Percentiles rank a stretch among this genome's conserved stretches.
These are phyloP conservation scores for Gossypium gossypioides DNA, from an alignment of 441 rosid species.

Conservation along the genomic window DNA sequence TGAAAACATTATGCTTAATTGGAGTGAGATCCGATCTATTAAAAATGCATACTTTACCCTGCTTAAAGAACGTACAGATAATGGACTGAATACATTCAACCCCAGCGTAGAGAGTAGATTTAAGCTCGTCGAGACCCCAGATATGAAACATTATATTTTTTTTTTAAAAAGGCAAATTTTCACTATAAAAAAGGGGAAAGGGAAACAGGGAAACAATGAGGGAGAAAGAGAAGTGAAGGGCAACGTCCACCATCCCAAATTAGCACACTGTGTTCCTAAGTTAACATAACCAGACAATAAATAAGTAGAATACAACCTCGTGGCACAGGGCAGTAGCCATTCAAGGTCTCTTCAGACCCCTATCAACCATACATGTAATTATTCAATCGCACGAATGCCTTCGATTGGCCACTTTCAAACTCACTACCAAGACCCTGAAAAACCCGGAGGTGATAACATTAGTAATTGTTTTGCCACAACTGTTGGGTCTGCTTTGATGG, in stretches of 20 bases:
- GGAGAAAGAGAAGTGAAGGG: not conserved
- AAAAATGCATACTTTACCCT: too few relatives aligned
- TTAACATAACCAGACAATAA: slow-evolving; percentile 15
- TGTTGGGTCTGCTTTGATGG: slow-evolving; percentile 79
- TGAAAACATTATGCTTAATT: too few relatives aligned
- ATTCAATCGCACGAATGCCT: slow-evolving; percentile 24
- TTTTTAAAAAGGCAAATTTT: not conserved
- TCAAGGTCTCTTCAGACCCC: slow-evolving; percentile 29
- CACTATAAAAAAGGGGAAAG: not conserved
- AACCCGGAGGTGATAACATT: slow-evolving; percentile 35
- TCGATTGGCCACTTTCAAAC: slow-evolving; percentile 30
- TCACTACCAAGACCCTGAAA: slow-evolving; percentile 43
- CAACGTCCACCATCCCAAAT: not conserved
- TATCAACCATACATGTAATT: slow-evolving; percentile 9
- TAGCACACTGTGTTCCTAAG: not conserved
- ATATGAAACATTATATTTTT: too few relatives aligned
- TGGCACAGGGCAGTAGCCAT: slow-evolving; percentile 43
- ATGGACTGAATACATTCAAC: too few relatives aligned
- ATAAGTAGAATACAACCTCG: slow-evolving; percentile 49
- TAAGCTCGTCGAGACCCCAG: too few relatives aligned
- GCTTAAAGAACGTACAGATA: too few relatives aligned
- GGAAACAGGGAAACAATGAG: not conserved
- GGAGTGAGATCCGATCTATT: too few relatives aligned
- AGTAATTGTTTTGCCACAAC: slow-evolving; percentile 90
- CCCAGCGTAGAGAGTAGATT: too few relatives aligned